Base-by-base conservation (phyloP, 2,329 filamentous ascomycete genomes). In the Anisogramma anomala region DNA sequence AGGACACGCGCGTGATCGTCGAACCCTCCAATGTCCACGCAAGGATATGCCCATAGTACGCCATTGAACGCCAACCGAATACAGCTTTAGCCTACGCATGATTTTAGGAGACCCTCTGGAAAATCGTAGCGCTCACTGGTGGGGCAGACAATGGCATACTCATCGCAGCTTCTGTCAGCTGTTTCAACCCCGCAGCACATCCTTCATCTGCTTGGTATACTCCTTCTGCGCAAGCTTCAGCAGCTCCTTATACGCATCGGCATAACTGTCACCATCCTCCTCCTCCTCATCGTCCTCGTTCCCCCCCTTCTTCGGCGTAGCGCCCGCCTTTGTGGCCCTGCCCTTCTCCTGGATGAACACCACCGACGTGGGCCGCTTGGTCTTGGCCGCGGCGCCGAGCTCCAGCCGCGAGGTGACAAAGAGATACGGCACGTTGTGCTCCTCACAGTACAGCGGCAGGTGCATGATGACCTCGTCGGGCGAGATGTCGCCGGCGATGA, bases 401-500 rank as follows among this genome's bases (percentile, higher is more conserved):
- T 96, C 89, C 47, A 87, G 89, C 54, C 91, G 82, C 56, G 84
- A 93, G 47, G 81, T 78, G 54, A 98, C 84, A 64, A 93, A 98
- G 63, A 98, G 78, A 68, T 96, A 98, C 25, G 91, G 91, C 46
- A 95, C 85, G 65, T 84, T 85, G 73, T 95, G 88, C 67, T 96
- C 89, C 69, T 98, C 91, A 74, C 91, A 96, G 44, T 96, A 81
- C 43, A 98, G 84, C 55, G 91, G 91, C 51, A 98, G 84, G 68
- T 98, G 91, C 46, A 85, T 91, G 68, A 98, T 95, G 61, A 98
- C 91, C 64, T 98, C 91, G 80, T 91, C 89, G 51, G 91, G 91
- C 39, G 85, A 94, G 69, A 98, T 96, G 65, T 98, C 91, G 54
- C 85, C 91, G 26, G 91, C 91, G 53, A 98, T 85, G 61, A 98